Base-by-base conservation (phyloP, 345 rosid species). In the Physaria fendleri region DNA sequence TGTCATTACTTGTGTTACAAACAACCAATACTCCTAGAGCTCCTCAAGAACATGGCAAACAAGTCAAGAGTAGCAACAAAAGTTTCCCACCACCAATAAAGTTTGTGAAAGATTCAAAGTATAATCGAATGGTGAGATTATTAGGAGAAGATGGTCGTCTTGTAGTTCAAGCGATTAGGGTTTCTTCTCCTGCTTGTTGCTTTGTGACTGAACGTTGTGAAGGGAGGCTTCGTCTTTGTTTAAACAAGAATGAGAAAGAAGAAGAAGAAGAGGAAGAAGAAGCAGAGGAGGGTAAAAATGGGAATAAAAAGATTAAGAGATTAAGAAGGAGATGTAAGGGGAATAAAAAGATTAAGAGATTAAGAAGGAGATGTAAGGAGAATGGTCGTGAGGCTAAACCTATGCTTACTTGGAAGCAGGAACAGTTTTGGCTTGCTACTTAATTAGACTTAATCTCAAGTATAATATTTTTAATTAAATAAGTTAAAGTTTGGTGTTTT, bases 1-100 rank as follows among this genome's bases (percentile, higher is more conserved):
- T 78, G 4, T 62, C 71, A 40, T 71, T 67, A 35, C 59, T 72
- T 73, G 69, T 66, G 6, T 6, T 61, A 9, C 74, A 78, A 68
- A 58, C 44, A 34, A 47, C 23, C 3, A 56, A 22, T 9, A 44
- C 49, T 56, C 73, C 50, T 30, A 49, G 62, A 40, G 46, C 33
- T 64, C 24, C 33, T 48, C n/a, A n/a, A n/a, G n/a, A n/a, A n/a
- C n/a, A n/a, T n/a, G 1, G 12, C 5, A 24, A 49, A 50, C 11
- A 76, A 43, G 55, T 56, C 68, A 13, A 43, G 48, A 72, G 47
- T 30, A 81, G 72, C 16, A 56, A 39, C 61, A 62, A 43, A 32
- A 70, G 78, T 34, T 90, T 83, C 66, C 99, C 99, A 3, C 99
- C 97, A 8, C 97, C 97, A 4, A 54, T 94, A 58, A 83, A 82